Percentiles rank a stretch among this genome's conserved stretches.
Conservation (phyloP, 495 filamentous ascomycete genomes). For the Astrothelium macrocarpum region DNA sequence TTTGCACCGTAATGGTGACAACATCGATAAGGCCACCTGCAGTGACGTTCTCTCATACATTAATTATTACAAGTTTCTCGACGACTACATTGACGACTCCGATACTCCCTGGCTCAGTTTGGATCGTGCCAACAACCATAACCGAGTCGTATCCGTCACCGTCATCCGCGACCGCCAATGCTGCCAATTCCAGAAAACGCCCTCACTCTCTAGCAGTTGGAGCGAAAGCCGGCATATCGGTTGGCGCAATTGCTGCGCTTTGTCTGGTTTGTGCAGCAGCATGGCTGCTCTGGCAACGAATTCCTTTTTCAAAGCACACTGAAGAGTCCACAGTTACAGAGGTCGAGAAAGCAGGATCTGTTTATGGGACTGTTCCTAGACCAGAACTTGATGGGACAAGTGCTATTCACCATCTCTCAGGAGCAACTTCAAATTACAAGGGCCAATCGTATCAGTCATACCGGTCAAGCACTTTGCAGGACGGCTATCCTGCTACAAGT, state of each 20-base stretch:
- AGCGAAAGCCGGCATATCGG: neutral
- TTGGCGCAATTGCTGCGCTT: neutral
- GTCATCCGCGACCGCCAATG: neutral
- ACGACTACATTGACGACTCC: neutral
- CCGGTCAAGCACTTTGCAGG: neutral
- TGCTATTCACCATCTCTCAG: neutral
- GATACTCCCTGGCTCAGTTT: neutral
- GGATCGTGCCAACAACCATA: neutral
- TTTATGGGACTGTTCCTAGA: neutral
- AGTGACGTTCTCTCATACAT: neutral
- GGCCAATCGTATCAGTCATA: neutral
- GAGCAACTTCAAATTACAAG: neutral
- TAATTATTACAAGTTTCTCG: neutral
- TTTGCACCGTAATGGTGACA: neutral
- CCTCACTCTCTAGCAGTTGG: neutral
- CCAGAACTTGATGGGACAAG: neutral
- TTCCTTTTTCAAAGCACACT: neutral
- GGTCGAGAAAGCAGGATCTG: neutral
- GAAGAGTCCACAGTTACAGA: neutral
- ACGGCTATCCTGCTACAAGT: neutral
- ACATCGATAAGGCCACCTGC: neutral
- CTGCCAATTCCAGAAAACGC: neutral
- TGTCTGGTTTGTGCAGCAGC: neutral
- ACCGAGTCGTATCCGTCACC: neutral
- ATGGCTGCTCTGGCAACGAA: neutral